Percentiles rank a stretch among this genome's conserved stretches.
These are phyloP conservation scores for Acanthochlamys bracteata DNA, from an alignment of 106 monocot species.

Conservation along the genomic window DNA sequence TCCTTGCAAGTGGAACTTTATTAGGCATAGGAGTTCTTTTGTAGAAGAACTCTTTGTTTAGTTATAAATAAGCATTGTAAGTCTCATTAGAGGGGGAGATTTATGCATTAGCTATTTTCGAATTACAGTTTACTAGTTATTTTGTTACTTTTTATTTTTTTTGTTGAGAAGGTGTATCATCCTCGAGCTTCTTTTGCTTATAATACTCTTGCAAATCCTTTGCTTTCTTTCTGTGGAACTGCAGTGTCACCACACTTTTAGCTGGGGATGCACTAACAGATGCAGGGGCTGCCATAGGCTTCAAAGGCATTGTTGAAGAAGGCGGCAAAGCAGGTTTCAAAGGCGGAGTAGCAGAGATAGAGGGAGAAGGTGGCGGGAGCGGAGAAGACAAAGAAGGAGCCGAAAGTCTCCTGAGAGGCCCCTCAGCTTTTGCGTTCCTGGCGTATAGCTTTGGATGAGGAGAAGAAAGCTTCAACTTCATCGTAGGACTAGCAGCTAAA, in stretches of 20 bases:
- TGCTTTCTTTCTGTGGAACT: conserved; percentile 92
- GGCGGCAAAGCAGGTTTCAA: conserved; percentile 16
- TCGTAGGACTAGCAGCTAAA: conserved; percentile 47
- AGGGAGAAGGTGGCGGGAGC: conserved; percentile 23
- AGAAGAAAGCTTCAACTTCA: conserved; percentile 43
- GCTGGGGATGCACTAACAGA: neutral
- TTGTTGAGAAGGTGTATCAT: no score
- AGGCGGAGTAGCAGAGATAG: conserved; percentile 27
- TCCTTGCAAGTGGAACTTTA: no score
- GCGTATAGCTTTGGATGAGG: conserved; percentile 17
- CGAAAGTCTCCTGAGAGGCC: conserved; percentile 73
- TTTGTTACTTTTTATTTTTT: no score
- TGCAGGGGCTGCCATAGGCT: conserved; percentile 13
- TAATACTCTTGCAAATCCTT: conserved; percentile 97
- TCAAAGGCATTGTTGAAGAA: conserved; percentile 4
- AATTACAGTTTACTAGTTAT: no score
- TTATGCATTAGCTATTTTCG: no score
- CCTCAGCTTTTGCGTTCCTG: conserved; percentile 71
- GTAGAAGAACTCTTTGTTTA: no score
- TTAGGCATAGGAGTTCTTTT: no score
- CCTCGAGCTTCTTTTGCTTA: conserved; percentile 84
- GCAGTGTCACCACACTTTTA: conserved; percentile 52
- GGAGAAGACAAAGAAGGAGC: conserved; percentile 39
- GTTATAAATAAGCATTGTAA: no score
- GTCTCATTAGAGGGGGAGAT: no score